Conservation (phyloP, 164 flowering plant genomes). For the Vitis cinerea region DNA sequence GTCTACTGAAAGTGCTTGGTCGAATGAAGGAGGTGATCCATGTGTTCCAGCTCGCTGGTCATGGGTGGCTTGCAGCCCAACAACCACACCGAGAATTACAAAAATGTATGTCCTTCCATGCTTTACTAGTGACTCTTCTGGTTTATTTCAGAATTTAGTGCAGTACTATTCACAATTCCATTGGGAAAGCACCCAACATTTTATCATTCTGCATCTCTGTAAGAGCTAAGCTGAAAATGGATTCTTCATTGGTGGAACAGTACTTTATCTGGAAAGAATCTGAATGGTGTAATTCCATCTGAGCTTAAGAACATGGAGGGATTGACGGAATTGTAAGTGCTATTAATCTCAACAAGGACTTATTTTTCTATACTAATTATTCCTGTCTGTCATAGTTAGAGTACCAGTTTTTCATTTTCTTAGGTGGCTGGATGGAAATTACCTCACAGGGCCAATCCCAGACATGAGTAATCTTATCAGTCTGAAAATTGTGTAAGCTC, state of each 20-base stretch:
- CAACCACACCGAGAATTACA: slow-evolving; percentile 71
- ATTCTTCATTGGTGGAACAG: slow-evolving; percentile 41
- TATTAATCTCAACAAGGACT: not conserved
- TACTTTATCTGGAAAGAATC: slow-evolving; percentile 58
- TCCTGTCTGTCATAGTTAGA: not conserved
- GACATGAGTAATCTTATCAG: slow-evolving; percentile 72
- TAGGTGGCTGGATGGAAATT: slow-evolving; percentile 85
- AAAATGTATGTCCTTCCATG: slow-evolving; percentile 49
- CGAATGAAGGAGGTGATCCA: slow-evolving; percentile 73
- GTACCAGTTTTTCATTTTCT: slow-evolving; percentile 8
- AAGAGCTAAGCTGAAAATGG: not conserved
- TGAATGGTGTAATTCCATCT: slow-evolving; percentile 65
- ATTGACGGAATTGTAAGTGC: slow-evolving; percentile 80
- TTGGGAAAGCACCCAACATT: no score
- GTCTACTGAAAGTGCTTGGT: slow-evolving; percentile 42
- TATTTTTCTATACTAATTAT: not conserved
- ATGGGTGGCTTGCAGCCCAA: slow-evolving; percentile 79
- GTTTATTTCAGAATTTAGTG: not conserved
- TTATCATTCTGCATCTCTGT: not conserved
- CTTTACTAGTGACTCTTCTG: not conserved
- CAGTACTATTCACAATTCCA: not conserved
- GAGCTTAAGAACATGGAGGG: slow-evolving; percentile 64
- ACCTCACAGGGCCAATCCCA: slow-evolving; percentile 68
- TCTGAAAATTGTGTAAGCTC: slow-evolving; percentile 68
- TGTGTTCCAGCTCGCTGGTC: slow-evolving; percentile 79